Evolutionary conservation across 257 asterid genomes (phyloP).

Genomic region (Solanum sejunctum): DNA sequence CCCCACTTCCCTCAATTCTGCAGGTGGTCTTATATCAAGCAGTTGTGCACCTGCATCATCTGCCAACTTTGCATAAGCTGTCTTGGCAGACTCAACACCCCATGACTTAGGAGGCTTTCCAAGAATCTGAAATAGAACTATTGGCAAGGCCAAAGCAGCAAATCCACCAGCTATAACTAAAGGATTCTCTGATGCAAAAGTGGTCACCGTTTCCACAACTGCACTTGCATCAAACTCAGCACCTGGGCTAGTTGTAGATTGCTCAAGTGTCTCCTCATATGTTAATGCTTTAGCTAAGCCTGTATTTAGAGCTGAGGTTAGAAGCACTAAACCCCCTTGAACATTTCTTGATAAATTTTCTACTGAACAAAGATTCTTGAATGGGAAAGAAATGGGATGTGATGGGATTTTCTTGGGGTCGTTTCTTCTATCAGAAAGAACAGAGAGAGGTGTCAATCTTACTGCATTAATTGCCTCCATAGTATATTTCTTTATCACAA

Average conservation of each 20-base stretch:
- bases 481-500: background rate
- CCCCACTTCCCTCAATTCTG: constrained; percentile 40
- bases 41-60: constrained; percentile 57
- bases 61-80: constrained; percentile 64
- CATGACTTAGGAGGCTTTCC: constrained; percentile 60
- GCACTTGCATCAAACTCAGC: constrained; percentile 44
- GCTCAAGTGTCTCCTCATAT: constrained; percentile 70
- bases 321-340: constrained; percentile 36
- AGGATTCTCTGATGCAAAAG: constrained; percentile 52
- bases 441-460: constrained; percentile 61
- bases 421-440: constrained; percentile 54
- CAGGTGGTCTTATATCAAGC: constrained; percentile 60
- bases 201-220: constrained; percentile 29
- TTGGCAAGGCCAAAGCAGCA: constrained; percentile 52
- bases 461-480: constrained; percentile 86
- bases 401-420: constrained; percentile 29
- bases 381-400: constrained; percentile 15
- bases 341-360: constrained; percentile 26
- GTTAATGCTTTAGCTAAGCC: constrained; percentile 61
- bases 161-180: constrained; percentile 46
- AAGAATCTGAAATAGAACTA: constrained; percentile 53
- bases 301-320: constrained; percentile 43
- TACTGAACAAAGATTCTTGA: constrained; percentile 24
- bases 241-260: constrained; percentile 19
- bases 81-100: constrained; percentile 77